phyloP scores from a whole-genome alignment of 495 filamentous ascomycete genomes.

The Aspergillus sparsus region DNA sequence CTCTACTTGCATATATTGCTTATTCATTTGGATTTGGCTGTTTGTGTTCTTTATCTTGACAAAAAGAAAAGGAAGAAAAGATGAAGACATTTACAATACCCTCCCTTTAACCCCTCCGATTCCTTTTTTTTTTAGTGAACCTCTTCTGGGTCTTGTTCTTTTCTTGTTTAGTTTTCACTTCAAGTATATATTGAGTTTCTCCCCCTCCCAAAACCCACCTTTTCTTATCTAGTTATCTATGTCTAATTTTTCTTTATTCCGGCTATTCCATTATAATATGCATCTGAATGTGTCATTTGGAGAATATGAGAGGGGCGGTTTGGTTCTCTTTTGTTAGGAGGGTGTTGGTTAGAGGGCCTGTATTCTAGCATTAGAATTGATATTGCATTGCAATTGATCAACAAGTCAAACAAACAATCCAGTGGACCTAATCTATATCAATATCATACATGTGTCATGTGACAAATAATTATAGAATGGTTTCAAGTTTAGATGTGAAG shows the following conservation, averaged over 20 bases:
- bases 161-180: constrained; percentile 1
- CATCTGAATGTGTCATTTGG: constrained; percentile 1
- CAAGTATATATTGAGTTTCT: constrained; percentile 23
- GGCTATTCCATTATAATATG: constrained; percentile 3
- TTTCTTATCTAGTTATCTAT: constrained; percentile 8
- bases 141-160: not conserved
- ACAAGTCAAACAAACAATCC: not conserved
- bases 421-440: too few relatives aligned
- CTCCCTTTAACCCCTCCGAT: too few relatives aligned
- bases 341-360: constrained; percentile 20
- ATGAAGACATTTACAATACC: too few relatives aligned
- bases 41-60: too few relatives aligned
- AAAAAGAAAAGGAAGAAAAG: too few relatives aligned
- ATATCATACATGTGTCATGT: too few relatives aligned
- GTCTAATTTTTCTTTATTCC: not conserved
- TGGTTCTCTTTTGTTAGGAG: constrained; percentile 9
- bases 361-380: constrained; percentile 24
- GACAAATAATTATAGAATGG: too few relatives aligned
- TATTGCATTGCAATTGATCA: not conserved
- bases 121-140: constrained; percentile 11
- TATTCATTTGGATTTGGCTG: not conserved
- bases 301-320: not conserved
- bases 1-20: constrained; percentile 11
- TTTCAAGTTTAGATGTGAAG: too few relatives aligned
- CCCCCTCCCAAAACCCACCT: not conserved